phyloP scores from a whole-genome alignment of 331 rosid species.

The Quercus phellos region DNA sequence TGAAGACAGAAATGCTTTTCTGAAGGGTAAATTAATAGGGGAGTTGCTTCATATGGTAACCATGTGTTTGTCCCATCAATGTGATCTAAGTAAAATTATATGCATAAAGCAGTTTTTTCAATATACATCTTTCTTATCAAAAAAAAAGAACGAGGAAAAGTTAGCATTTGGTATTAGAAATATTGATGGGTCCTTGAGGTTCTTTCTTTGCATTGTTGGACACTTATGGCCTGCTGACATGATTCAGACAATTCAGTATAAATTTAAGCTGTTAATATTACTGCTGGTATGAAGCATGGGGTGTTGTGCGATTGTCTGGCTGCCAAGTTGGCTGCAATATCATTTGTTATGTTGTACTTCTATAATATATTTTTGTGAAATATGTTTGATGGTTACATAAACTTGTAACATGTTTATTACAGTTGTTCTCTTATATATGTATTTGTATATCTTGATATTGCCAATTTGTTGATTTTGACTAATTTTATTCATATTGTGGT shows the following conservation, averaged over 20 bases:
- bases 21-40: neutral
- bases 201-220: neutral
- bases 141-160: neutral
- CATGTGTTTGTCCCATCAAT: neutral
- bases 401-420: neutral
- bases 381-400: neutral
- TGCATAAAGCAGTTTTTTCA: neutral
- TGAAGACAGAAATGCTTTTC: neutral
- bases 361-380: neutral
- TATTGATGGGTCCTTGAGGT: neutral
- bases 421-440: neutral
- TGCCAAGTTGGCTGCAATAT: constrained; percentile 1
- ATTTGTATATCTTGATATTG: neutral
- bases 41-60: neutral
- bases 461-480: neutral
- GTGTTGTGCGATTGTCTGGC: neutral
- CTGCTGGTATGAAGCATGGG: neutral
- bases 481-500: neutral
- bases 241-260: neutral
- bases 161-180: neutral
- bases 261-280: neutral
- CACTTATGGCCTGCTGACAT: neutral
- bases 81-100: neutral
- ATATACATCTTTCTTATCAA: no score
- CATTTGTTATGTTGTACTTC: neutral